These are phyloP conservation scores for Trametes meyenii DNA, from an alignment of 768 basidiomycete genomes.

Conservation along the genomic window DNA sequence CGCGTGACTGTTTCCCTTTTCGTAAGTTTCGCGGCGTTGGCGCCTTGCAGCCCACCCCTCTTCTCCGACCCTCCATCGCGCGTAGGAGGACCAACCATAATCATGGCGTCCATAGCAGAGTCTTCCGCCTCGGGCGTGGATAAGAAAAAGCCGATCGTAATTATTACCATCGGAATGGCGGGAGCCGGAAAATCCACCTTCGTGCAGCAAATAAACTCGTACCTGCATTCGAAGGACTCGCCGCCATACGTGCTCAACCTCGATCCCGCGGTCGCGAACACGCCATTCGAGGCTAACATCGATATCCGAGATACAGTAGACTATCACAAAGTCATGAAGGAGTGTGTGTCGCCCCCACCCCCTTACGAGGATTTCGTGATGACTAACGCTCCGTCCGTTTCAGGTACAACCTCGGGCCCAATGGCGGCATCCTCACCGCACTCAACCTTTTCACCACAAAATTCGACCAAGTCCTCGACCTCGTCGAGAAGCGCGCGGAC, in stretches of 20 bases:
- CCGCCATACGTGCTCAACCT: constrained; percentile 97
- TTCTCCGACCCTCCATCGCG: neutral
- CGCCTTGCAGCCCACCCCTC: neutral
- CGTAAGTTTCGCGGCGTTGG: neutral
- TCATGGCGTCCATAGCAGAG: constrained; percentile 5
- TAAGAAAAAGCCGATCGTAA: constrained; percentile 70
- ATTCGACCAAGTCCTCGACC: constrained; percentile 91
- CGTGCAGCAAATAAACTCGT: constrained; percentile 91
- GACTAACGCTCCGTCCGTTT: neutral
- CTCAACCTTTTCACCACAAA: constrained; percentile 98
- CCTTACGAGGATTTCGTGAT: neutral
- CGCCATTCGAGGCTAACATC: constrained; percentile 95
- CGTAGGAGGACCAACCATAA: neutral
- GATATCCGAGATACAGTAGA: constrained; percentile 98
- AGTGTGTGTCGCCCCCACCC: constrained; percentile 62
- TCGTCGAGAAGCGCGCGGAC: constrained; percentile 90
- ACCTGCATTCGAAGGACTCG: constrained; percentile 72
- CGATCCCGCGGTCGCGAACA: constrained; percentile 90
- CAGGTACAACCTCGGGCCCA: constrained; percentile 97
- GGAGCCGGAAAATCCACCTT: constrained; percentile 98
- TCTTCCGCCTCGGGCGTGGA: constrained; percentile 8
- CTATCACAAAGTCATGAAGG: constrained; percentile 99
- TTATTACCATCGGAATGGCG: constrained; percentile 95
- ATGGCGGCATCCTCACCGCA: constrained; percentile 96
- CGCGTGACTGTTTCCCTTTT: constrained; percentile 16